Conservation (phyloP, 78 protist species). For the Bodo saltans region DNA sequence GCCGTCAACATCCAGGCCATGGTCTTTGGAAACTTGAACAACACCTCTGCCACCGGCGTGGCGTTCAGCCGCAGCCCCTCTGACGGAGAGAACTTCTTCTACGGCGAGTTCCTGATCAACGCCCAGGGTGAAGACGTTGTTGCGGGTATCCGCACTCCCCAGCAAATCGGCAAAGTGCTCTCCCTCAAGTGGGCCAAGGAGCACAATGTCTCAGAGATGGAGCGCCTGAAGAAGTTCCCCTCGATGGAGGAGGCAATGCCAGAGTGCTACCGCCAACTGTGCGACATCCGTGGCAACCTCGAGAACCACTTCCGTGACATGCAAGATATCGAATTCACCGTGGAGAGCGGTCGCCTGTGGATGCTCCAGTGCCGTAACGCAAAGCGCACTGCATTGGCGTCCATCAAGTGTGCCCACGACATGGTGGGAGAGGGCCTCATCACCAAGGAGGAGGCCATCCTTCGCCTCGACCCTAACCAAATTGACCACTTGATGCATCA, state of each 20-base stretch:
- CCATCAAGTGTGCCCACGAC: conserved; percentile 64
- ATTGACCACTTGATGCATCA: conserved; percentile 45
- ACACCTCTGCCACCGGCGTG: conserved; percentile 75
- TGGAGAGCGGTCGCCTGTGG: conserved; percentile 62
- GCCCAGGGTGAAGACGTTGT: conserved; percentile 93
- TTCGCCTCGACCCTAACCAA: conserved; percentile 41
- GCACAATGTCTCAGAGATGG: conserved; percentile 5
- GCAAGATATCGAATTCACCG: conserved; percentile 80
- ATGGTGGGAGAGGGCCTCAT: conserved; percentile 74
- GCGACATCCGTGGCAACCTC: conserved; percentile 33
- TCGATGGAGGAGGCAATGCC: conserved; percentile 36
- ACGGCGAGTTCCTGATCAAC: conserved; percentile 80
- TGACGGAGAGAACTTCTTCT: conserved; percentile 63
- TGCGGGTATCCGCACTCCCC: conserved; percentile 81
- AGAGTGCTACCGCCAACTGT: conserved; percentile 29
- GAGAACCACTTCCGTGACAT: conserved; percentile 57
- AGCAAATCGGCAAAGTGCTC: conserved; percentile 23
- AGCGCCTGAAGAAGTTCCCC: not conserved
- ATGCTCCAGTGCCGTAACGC: conserved; percentile 74
- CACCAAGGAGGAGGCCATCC: conserved; percentile 53
- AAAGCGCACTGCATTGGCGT: conserved; percentile 50
- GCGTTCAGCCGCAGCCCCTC: conserved; percentile 76
- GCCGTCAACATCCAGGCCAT: conserved; percentile 75
- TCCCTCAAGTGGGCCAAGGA: conserved; percentile 25
- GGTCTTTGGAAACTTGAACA: conserved; percentile 73